Conservation (phyloP, 78 protist species). For the Pigoraptor vietnamica region DNA sequence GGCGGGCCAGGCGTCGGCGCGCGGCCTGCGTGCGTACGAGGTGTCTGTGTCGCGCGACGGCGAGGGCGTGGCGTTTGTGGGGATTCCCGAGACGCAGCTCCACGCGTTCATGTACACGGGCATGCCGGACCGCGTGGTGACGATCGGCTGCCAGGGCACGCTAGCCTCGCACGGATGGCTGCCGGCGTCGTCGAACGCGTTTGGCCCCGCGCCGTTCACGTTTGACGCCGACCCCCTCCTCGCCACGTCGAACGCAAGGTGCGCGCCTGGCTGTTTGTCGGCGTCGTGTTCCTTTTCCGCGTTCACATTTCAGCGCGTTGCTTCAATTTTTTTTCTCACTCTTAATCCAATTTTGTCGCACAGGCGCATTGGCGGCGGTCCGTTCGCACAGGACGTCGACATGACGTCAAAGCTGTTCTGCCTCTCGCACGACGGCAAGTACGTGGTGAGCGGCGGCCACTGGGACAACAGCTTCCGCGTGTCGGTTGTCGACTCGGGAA, state of each 20-base stretch:
- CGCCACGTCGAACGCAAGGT: neutral
- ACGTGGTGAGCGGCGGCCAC: neutral
- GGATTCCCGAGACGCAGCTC: neutral
- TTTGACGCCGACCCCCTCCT: neutral
- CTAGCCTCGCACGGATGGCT: neutral
- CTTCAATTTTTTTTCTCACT: no score
- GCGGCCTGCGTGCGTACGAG: neutral
- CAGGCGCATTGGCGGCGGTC: neutral
- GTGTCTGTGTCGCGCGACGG: neutral
- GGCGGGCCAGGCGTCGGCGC: neutral
- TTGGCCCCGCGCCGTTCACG: neutral
- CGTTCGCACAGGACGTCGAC: neutral
- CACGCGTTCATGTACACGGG: neutral
- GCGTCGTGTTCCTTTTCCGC: neutral
- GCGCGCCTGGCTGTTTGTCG: neutral
- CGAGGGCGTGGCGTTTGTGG: neutral
- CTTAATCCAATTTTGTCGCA: no score
- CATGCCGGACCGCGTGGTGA: constrained; percentile 1
- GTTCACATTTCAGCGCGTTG: no score
- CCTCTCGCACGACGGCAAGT: neutral
- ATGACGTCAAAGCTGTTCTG: neutral
- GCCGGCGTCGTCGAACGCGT: neutral
- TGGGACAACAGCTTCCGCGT: neutral
- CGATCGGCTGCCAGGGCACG: neutral
- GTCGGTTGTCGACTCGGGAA: neutral